phyloP scores from a whole-genome alignment of 768 basidiomycete genomes.

The Leucocoprinus leucothites region DNA sequence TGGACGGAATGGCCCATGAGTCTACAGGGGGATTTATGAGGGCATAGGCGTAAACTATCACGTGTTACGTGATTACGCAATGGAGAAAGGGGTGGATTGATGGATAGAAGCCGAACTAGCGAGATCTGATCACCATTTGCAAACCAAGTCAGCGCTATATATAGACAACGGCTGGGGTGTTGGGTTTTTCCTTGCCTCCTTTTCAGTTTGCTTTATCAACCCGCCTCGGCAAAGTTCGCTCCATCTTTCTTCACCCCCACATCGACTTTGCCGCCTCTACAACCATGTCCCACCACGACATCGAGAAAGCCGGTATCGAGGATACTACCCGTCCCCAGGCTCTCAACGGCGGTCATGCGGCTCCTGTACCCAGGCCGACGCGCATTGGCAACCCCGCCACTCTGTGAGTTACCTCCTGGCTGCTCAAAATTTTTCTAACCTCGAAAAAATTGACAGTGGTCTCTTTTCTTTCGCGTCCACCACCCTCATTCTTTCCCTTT shows the following conservation, averaged over 20 bases:
- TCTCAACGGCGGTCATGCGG: constrained; percentile 14
- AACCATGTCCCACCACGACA: constrained; percentile 22
- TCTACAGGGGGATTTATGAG: too few relatives aligned
- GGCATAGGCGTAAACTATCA: too few relatives aligned
- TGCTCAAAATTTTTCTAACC: constrained; percentile 2
- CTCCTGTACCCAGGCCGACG: constrained; percentile 23
- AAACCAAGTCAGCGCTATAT: background rate
- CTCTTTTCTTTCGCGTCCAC: constrained; percentile 84
- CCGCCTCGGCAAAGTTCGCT: background rate
- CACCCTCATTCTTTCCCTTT: constrained; percentile 75
- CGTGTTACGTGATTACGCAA: too few relatives aligned
- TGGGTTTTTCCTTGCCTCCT: background rate
- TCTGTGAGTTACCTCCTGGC: constrained; percentile 35
- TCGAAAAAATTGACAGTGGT: constrained; percentile 41
- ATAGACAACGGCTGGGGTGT: background rate
- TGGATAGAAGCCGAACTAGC: too few relatives aligned
- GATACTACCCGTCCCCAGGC: constrained; percentile 26
- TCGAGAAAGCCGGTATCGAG: constrained; percentile 34
- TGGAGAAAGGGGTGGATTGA: too few relatives aligned
- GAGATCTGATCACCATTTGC: background rate
- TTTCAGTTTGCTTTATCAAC: background rate
- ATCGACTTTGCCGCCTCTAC: background rate
- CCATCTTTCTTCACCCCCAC: background rate
- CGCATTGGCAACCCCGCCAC: constrained; percentile 60
- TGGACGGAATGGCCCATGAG: too few relatives aligned